Evolutionary conservation across 2,329 filamentous ascomycete species (phyloP).

Genomic region (Venturia effusa): DNA sequence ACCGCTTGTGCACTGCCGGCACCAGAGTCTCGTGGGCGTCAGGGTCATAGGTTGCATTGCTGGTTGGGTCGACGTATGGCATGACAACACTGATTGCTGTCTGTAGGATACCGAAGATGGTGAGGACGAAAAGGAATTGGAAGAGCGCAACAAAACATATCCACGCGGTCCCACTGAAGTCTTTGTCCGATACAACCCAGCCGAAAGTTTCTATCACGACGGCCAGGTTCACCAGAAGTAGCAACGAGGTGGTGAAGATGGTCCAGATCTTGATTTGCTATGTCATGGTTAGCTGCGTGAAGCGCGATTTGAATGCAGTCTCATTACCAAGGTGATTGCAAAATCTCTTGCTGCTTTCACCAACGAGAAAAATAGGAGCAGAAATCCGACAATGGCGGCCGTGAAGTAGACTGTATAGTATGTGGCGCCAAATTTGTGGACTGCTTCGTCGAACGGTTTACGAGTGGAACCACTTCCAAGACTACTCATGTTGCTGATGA

Average conservation of each 20-base stretch:
- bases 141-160: neutral
- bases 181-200: neutral
- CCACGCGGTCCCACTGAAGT: neutral
- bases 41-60: conserved; percentile 6
- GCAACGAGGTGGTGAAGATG: neutral
- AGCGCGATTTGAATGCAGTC: neutral
- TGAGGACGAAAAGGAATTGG: conserved; percentile 4
- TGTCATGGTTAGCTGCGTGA: neutral
- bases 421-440: neutral
- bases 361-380: neutral
- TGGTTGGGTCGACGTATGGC: neutral
- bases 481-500: neutral
- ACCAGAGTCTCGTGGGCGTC: neutral
- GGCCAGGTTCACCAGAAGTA: neutral
- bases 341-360: neutral
- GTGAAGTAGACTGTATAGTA: neutral
- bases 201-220: neutral
- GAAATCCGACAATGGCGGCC: neutral
- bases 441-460: neutral
- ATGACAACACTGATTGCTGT: neutral
- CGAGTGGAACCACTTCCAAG: neutral
- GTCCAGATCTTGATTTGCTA: conserved; percentile 1
- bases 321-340: conserved; percentile 1
- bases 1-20: neutral
- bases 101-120: conserved; percentile 2